Evolutionary conservation across 306 rosid species (phyloP), one percentile per base, ranked within the genome.

Genomic region (Casuarina equisetifolia): DNA sequence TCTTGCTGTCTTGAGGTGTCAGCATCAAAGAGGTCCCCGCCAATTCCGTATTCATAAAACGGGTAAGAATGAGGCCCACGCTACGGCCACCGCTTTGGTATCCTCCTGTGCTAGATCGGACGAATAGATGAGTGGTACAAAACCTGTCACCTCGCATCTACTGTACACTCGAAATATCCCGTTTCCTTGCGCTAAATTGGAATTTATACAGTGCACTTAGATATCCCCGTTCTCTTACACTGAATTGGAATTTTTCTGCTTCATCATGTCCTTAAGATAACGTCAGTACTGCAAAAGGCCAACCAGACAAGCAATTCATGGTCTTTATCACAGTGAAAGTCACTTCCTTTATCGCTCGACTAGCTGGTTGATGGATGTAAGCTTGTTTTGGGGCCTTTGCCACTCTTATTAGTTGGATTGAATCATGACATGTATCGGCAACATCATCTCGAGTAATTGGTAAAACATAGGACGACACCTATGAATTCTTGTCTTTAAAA

Each of bases 51-150:
- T 25, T 25, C 32, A 25, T 82, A 78, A 63, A 75, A 79, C 81
- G 64, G 83, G 82, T 79, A 76, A 86, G 78, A 80, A 20, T 59
- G 32, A 77, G 88, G 78, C 91, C 96, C 92, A 83, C 86, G 1
- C 46, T 40, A 39, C 74, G 74, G 78, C 59, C 86, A 81, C 64
- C 73, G 63, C 88, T 82, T 83, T 81, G 80, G 54, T 76, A 74
- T 79, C 54, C 74, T 79, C 10, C 75, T 52, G 78, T 75, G 69
- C 72, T 49, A 32, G 69, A 76, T 78, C 46, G 76, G 63, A 72
- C 85, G 81, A 72, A 69, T 68, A 12, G 64, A 58, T 61, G 63
- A 46, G 50, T 59, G 78, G 43, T 74, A 25, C 78, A 74, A 61
- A 74, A 58, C 77, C 69, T 80, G 88, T 83, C 86, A 85, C 78